These are phyloP conservation scores for Hyparrhenia diplandra DNA, from an alignment of 176 grass and related monocot species.

Conservation along the genomic window DNA sequence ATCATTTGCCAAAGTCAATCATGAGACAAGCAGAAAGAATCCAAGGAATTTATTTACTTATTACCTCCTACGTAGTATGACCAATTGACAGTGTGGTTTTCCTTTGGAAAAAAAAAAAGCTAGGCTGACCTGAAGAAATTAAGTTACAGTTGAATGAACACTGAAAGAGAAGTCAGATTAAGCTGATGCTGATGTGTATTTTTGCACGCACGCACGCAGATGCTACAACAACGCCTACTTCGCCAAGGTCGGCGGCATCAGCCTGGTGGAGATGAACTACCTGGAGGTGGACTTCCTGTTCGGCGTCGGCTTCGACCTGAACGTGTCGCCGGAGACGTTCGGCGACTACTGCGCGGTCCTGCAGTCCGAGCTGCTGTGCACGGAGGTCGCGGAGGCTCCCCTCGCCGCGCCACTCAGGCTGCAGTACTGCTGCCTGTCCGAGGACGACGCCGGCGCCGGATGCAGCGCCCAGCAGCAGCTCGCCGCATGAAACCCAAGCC, in stretches of 20 bases:
- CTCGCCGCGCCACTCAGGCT: conserved; percentile 16
- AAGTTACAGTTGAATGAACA: background rate
- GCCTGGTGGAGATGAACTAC: conserved; percentile 63
- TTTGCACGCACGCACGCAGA: conserved; percentile 24
- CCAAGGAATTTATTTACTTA: background rate
- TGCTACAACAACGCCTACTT: conserved; percentile 55
- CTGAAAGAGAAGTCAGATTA: background rate
- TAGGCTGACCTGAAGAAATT: background rate
- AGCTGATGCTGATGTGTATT: background rate
- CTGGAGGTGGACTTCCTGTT: conserved; percentile 63
- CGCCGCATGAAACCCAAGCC: conserved; percentile 17
- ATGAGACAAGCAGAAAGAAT: conserved; percentile 2
- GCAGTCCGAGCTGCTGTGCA: conserved; percentile 34
- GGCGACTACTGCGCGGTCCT: conserved; percentile 53
- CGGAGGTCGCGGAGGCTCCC: background rate
- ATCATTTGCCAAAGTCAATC: conserved; percentile 30
- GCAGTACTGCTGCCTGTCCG: conserved; percentile 42
- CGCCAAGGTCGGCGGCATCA: conserved; percentile 59
- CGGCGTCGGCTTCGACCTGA: conserved; percentile 48
- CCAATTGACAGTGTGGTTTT: background rate
- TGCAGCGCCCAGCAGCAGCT: conserved; percentile 42
- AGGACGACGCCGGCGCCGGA: conserved; percentile 35
- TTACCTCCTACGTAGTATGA: background rate
- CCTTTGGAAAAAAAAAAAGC: no score
- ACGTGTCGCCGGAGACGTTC: conserved; percentile 50